Evolutionary conservation across 768 basidiomycete genomes (phyloP), one percentile per base, ranked within the genome.

Genomic region (Sutorius australiensis): DNA sequence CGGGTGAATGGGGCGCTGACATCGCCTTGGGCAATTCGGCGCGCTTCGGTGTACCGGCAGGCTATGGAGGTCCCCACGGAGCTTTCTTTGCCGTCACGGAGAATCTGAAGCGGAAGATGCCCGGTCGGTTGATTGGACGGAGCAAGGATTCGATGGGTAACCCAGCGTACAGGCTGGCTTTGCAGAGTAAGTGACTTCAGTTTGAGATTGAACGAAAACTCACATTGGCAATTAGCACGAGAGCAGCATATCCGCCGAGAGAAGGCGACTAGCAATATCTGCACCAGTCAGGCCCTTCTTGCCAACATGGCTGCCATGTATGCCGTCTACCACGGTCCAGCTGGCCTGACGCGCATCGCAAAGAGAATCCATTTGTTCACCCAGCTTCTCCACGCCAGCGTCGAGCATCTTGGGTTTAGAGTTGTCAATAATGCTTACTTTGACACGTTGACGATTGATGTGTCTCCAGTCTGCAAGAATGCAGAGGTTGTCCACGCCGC

Each of bases 281-380:
- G 97, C 68, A 99, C 97, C 6, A 92, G 90, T 60, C 95, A 99
- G 72, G 97, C 93, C 0, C 82, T 99, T 16, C 87, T 99, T 27
- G 97, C 97, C 17, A 99, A 99, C 73, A 98, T 98, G 92, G 92
- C 97, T 17, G 94, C 95, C 33, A 98, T 99, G 95, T 94, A 93
- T 66, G 94, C 94, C 6, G 83, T 98, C 19, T 98, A 97, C 69
- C 97, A 99, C 65, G 97, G 97, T 11, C 89, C 97, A 0, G 78
- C 76, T 40, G 94, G 95, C 52, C 78, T 99, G 28, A 75, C 77
- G 53, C 82, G 83, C 42, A 98, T 98, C 57, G 94, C 93, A 17
- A 76, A 80, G 66, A 92, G 90, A 72, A 90, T 98, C n/a, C 93
- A 98, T 69, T 78, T 84, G 17, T 82, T 92, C 60, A 88, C 97